Evolutionary conservation across 345 rosid genomes (phyloP), one percentile per base, ranked within the genome.

Genomic region (Citrus mangshanensis): DNA sequence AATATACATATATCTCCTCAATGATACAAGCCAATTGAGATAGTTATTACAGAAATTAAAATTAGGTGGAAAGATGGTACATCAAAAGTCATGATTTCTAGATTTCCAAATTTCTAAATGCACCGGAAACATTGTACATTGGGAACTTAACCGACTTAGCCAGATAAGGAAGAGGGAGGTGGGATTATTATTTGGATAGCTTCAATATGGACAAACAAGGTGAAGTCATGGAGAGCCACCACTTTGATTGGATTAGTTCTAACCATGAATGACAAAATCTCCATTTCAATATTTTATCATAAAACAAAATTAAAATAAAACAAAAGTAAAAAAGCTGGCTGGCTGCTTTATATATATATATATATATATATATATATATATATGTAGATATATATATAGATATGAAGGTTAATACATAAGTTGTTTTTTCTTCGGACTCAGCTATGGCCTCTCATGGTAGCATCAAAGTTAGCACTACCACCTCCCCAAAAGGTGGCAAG

Each of bases 401-500:
- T 3, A 55, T 1, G 58, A 28, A 10, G 22, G 7, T 24, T 22
- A 7, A 25, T 6, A 34, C 16, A 25, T 7, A 18, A 54, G 22
- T 6, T 6, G 28, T 7, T 34, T 32, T 30, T 4, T 38, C 42
- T 74, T n/a, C 25, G 7, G 7, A 28, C 46, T 32, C 13, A 1
- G 21, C 8, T 16, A 76, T 83, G 82, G 80, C 88, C 28, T 81
- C 85, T 16, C 77, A 35, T 0, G 74, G 34, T 30, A 49, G 63
- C 74, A 73, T 82, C 82, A 68, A 76, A 22, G 75, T 81, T 66
- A 74, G 59, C 58, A 54, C 58, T 54, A 18, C 21, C 58, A 54
- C 82, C 68, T 84, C 88, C 19, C 87, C 90, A 9, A 85, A 85
- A 77, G 86, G 64, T 32, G 49, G 60, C 73, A 60, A 59, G 34